Evolutionary conservation across 1,139 yeast genomes (phyloP).

Genomic region (Hemisphaericaspora xylofermentans): DNA sequence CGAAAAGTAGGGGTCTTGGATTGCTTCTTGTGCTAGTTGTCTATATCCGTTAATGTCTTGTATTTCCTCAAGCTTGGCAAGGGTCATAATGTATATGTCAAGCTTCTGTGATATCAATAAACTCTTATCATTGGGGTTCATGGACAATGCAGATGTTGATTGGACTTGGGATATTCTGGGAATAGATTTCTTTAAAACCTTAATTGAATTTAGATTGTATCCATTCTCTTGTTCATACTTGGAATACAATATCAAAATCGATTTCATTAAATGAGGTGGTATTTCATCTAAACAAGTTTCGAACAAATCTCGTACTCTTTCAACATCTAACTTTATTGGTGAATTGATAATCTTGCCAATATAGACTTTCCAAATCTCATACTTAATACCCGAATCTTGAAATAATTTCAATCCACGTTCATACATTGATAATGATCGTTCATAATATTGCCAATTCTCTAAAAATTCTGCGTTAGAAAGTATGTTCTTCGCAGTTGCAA

Average conservation of each 20-base stretch:
- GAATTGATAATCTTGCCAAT: constrained; percentile 49
- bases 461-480: constrained; percentile 66
- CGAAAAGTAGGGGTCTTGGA: constrained; percentile 25
- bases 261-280: constrained; percentile 45
- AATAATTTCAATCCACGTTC: constrained; percentile 68
- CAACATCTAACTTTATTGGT: constrained; percentile 34
- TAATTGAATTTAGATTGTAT: constrained; percentile 27
- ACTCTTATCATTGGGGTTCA: constrained; percentile 14
- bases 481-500: constrained; percentile 69
- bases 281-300: constrained; percentile 48
- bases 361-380: constrained; percentile 74
- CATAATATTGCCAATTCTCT: constrained; percentile 47
- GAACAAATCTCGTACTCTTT: constrained; percentile 70
- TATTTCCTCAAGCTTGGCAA: constrained; percentile 12
- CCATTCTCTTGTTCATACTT: constrained; percentile 51
- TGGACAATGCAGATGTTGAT: not conserved
- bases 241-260: constrained; percentile 57
- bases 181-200: constrained; percentile 23
- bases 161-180: constrained; percentile 4
- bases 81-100: constrained; percentile 20
- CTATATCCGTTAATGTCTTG: constrained; percentile 19
- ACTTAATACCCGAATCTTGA: constrained; percentile 54
- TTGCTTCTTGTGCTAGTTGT: constrained; percentile 17
- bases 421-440: constrained; percentile 59
- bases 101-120: constrained; percentile 20